These are phyloP conservation scores for Picochlorum sp. DNA, from an alignment of 139 green algal species.

Conservation along the genomic window DNA sequence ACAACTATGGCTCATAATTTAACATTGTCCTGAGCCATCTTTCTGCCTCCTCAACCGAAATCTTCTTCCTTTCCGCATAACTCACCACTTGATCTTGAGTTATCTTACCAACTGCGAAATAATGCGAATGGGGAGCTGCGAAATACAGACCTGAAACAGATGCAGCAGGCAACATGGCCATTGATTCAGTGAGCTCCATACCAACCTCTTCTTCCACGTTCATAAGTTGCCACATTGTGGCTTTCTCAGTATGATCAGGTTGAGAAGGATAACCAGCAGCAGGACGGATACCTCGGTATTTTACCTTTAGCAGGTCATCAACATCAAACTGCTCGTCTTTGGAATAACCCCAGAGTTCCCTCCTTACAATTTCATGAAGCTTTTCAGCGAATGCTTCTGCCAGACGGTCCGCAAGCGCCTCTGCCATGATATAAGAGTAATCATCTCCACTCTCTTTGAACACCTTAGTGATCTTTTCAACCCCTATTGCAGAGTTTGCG, in stretches of 20 bases:
- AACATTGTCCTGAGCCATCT: constrained; percentile 84
- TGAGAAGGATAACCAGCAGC: constrained; percentile 96
- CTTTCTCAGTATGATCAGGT: constrained; percentile 98
- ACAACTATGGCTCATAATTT: constrained; percentile 77
- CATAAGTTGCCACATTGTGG: constrained; percentile 93
- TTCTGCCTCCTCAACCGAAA: constrained; percentile 65
- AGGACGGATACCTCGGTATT: constrained; percentile 95
- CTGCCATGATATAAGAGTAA: constrained; percentile 96
- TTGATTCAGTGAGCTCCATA: constrained; percentile 85
- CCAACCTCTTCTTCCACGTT: constrained; percentile 60
- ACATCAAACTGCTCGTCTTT: constrained; percentile 67
- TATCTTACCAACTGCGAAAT: constrained; percentile 99
- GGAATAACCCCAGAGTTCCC: constrained; percentile 90
- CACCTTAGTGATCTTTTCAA: constrained; percentile 67
- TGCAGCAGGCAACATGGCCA: constrained; percentile 94
- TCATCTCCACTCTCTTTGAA: constrained; percentile 72
- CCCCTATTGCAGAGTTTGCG: constrained; percentile 74
- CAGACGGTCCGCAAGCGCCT: constrained; percentile 92
- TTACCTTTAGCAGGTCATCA: constrained; percentile 97
- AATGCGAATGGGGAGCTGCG: constrained; percentile 59
- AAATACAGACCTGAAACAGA: constrained; percentile 94
- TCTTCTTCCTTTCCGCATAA: constrained; percentile 87
- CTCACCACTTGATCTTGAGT: constrained; percentile 78
- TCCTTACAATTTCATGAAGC: constrained; percentile 81
- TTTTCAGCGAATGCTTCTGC: constrained; percentile 95